Percentiles rank a stretch among this genome's conserved stretches.
phyloP scores from a whole-genome alignment of 306 rosid genomes.

The Phaseolus lunatus region DNA sequence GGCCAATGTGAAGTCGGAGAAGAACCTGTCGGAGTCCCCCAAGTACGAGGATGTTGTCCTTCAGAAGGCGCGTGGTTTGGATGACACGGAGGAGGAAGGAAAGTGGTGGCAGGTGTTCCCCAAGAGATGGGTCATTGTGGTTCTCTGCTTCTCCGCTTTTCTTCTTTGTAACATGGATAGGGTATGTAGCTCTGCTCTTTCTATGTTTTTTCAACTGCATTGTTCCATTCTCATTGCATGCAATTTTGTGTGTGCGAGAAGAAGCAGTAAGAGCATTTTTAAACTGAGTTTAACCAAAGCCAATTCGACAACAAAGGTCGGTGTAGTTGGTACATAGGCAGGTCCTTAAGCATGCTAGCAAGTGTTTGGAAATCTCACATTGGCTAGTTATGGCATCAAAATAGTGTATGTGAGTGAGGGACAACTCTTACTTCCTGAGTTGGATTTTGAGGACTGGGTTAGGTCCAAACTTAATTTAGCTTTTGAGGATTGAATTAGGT shows the following conservation, averaged over 20 bases:
- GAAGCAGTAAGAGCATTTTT: background rate
- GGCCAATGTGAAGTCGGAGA: conserved; percentile 77
- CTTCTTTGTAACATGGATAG: conserved; percentile 99
- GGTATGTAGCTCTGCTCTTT: conserved; percentile 48
- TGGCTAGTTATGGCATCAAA: background rate
- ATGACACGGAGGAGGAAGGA: conserved; percentile 36
- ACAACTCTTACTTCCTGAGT: background rate
- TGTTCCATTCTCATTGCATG: background rate
- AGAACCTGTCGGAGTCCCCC: conserved; percentile 50
- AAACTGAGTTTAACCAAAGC: background rate
- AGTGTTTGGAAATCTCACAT: background rate
- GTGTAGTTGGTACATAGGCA: background rate
- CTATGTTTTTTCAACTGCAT: background rate
- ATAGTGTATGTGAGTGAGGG: background rate
- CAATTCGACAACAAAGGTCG: background rate
- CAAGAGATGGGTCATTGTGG: conserved; percentile 91
- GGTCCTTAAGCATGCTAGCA: background rate
- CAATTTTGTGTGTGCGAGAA: background rate
- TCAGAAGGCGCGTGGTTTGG: conserved; percentile 51
- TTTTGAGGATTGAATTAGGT: no score
- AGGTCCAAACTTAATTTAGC: background rate
- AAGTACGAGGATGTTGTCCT: conserved; percentile 46
- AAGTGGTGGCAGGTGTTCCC: conserved; percentile 83
- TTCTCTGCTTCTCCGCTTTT: conserved; percentile 90
- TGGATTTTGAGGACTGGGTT: background rate